Conservation (phyloP, 2,329 filamentous ascomycete genomes). For the Geoglossum cookeanum region DNA sequence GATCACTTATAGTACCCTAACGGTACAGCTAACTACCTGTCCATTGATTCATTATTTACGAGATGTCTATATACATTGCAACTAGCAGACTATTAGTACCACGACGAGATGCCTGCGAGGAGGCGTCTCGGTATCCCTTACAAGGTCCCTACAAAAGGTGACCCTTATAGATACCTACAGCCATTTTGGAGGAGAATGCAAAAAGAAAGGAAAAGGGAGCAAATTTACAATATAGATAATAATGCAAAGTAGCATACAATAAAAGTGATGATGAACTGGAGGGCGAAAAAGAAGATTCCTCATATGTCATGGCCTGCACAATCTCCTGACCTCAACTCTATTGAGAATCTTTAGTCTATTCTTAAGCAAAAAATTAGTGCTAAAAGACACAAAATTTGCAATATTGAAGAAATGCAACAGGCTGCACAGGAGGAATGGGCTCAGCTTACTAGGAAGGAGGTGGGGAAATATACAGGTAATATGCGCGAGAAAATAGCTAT, state of each 20-base stretch:
- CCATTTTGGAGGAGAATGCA: background rate
- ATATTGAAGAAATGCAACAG: background rate
- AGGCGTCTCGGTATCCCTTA: too few species aligned
- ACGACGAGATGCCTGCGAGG: too few species aligned
- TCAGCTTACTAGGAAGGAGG: background rate
- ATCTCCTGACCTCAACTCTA: constrained; percentile 4
- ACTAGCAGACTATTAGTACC: too few species aligned
- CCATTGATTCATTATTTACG: too few species aligned
- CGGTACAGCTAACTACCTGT: too few species aligned
- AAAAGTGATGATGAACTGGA: background rate
- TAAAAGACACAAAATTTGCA: background rate
- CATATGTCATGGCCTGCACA: background rate
- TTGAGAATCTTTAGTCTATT: constrained; percentile 3
- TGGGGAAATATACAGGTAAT: background rate
- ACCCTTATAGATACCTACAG: too few species aligned
- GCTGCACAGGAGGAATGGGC: background rate
- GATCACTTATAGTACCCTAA: too few species aligned
- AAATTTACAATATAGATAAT: background rate
- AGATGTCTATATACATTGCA: too few species aligned
- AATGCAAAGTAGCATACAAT: background rate
- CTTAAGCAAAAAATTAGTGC: constrained; percentile 3
- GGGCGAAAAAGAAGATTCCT: background rate
- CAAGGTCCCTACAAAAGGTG: too few species aligned
- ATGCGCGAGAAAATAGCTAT: background rate
- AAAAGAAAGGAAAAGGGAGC: background rate